These are phyloP conservation scores for Paulownia fortunei DNA, from an alignment of 257 asterid genomes.

Conservation along the genomic window DNA sequence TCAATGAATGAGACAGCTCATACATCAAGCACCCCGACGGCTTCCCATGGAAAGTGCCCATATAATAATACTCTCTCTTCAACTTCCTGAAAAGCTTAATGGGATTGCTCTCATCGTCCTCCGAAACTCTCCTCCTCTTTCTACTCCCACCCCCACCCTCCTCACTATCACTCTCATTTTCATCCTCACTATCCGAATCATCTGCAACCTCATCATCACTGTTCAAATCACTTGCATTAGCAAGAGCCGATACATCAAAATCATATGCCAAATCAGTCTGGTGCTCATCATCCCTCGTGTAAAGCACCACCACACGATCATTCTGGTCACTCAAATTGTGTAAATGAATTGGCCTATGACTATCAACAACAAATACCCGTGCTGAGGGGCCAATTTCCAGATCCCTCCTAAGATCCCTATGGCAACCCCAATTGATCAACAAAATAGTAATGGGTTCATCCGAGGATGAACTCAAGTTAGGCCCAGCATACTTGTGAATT, in stretches of 20 bases:
- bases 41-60: slow-evolving; percentile 97
- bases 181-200: slow-evolving; percentile 70
- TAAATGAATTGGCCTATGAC: slow-evolving; percentile 96
- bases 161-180: slow-evolving; percentile 64
- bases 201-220: slow-evolving; percentile 84
- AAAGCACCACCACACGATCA: slow-evolving; percentile 83
- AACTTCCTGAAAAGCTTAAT: slow-evolving; percentile 72
- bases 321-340: slow-evolving; percentile 80
- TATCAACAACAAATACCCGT: slow-evolving; percentile 85
- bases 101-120: slow-evolving; percentile 57
- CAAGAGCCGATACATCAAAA: slow-evolving; percentile 84
- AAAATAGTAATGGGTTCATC: slow-evolving; percentile 77
- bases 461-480: slow-evolving; percentile 47
- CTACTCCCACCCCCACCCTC: slow-evolving; percentile 56
- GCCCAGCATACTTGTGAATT: slow-evolving; percentile 82
- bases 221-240: slow-evolving; percentile 80
- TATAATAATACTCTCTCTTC: slow-evolving; percentile 77
- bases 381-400: slow-evolving; percentile 67
- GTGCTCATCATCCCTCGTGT: slow-evolving; percentile 77
- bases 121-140: slow-evolving; percentile 67
- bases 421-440: slow-evolving; percentile 97
- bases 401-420: slow-evolving; percentile 81
- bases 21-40: slow-evolving; percentile 98
- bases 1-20: slow-evolving; percentile 73
- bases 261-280: slow-evolving; percentile 87